phyloP scores from a whole-genome alignment of 2,329 filamentous ascomycete genomes.

The Grosmannia clavigera region DNA sequence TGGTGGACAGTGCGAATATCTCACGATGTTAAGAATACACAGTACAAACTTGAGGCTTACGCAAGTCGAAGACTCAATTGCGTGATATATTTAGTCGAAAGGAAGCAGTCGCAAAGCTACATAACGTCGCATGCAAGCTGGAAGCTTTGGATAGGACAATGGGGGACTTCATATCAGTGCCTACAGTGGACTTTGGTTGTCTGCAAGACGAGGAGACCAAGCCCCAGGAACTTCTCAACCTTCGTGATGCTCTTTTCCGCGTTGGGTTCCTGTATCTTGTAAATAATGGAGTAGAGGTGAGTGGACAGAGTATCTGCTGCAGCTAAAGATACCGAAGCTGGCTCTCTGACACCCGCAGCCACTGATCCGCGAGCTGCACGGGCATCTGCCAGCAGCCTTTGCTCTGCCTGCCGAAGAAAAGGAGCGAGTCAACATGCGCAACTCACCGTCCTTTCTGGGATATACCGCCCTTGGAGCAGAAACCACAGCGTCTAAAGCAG shows the following conservation, averaged over 20 bases:
- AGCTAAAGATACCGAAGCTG: too few relatives aligned
- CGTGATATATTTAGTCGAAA: not conserved
- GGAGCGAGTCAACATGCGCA: conserved; percentile 27
- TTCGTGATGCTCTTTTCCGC: conserved; percentile 34
- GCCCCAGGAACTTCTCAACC: conserved; percentile 11
- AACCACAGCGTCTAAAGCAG: conserved; percentile 38
- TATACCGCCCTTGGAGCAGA: conserved; percentile 45
- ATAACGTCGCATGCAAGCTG: not conserved
- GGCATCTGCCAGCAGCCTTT: conserved; percentile 30
- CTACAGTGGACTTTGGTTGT: conserved; percentile 7
- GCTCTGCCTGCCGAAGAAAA: conserved; percentile 25
- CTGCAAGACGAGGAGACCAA: conserved; percentile 1
- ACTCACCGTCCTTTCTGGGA: conserved; percentile 48
- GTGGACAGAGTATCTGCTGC: not conserved
- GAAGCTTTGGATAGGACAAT: not conserved
- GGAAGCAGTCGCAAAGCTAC: not conserved
- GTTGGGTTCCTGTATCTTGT: conserved; percentile 41
- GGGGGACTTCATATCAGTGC: conserved; percentile 7
- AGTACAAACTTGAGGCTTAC: not conserved
- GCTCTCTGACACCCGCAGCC: not conserved
- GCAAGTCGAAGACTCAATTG: not conserved
- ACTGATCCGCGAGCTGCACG: conserved; percentile 24
- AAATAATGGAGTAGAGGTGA: conserved; percentile 30
- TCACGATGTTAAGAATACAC: not conserved
- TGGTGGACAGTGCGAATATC: not conserved